Evolutionary conservation across 306 rosid species (phyloP).

Genomic region (Malus orientalis): DNA sequence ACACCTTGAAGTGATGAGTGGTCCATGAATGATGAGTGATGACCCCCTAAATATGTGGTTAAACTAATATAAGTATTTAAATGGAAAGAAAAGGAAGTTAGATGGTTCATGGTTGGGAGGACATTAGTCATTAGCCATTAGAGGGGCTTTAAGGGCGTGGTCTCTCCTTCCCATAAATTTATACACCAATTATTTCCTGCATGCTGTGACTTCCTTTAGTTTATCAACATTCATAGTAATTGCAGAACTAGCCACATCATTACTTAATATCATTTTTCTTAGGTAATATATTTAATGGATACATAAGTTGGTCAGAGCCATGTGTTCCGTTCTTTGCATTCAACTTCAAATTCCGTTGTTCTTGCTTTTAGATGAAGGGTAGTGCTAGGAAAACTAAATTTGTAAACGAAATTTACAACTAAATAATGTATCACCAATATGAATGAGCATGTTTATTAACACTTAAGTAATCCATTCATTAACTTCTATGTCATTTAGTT

Average conservation of each 20-base stretch:
- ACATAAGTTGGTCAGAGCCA: too few relatives aligned
- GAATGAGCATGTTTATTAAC: too few relatives aligned
- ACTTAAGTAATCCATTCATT: too few relatives aligned
- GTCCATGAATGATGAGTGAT: conserved; percentile 6
- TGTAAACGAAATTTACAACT: too few relatives aligned
- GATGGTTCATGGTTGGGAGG: neutral
- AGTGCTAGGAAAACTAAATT: too few relatives aligned
- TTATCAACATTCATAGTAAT: neutral
- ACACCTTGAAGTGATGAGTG: neutral
- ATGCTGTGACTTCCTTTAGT: neutral
- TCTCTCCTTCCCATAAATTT: conserved; percentile 21
- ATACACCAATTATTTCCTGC: neutral
- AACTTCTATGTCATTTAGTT: too few relatives aligned
- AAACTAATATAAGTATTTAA: too few relatives aligned
- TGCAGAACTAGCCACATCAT: neutral
- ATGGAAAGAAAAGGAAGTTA: neutral
- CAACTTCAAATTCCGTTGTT: too few relatives aligned
- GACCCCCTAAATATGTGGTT: neutral
- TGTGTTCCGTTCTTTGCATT: neutral
- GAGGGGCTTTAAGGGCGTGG: conserved; percentile 22
- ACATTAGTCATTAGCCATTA: neutral
- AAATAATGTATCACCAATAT: too few relatives aligned
- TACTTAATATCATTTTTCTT: neutral
- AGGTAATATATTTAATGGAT: too few relatives aligned
- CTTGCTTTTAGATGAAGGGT: neutral